phyloP scores from a whole-genome alignment of 768 basidiomycete genomes.

The Tephrocybe sp. region DNA sequence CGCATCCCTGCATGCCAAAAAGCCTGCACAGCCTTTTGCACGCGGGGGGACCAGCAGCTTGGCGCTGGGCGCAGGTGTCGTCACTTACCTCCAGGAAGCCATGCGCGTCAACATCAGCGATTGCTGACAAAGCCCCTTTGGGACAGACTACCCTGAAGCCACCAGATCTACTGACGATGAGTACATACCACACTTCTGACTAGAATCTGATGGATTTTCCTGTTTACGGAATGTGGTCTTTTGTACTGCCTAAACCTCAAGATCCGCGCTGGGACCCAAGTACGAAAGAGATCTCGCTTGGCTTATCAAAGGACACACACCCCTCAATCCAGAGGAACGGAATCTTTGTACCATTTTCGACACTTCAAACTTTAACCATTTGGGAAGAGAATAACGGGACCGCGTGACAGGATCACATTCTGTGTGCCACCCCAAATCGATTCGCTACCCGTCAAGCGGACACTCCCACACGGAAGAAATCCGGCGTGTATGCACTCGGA shows the following conservation, averaged over 20 bases:
- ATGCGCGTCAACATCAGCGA: no score
- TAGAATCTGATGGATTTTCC: constrained; percentile 7
- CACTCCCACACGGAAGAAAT: constrained; percentile 42
- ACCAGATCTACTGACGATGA: constrained; percentile 3
- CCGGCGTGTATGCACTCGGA: constrained; percentile 40
- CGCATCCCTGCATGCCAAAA: not conserved
- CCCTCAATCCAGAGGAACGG: not conserved
- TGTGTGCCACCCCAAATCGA: not conserved
- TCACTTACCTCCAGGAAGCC: no score
- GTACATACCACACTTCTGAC: constrained; percentile 4
- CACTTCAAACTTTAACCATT: not conserved
- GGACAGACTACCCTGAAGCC: not conserved
- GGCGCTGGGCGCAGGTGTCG: no score
- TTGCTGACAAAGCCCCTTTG: not conserved
- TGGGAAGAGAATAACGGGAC: not conserved
- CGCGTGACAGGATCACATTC: not conserved
- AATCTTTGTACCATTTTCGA: constrained; percentile 1
- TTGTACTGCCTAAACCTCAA: not conserved
- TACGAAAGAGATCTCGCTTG: constrained; percentile 6
- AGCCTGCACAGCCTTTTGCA: not conserved
- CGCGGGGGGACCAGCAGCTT: no score
- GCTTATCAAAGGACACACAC: not conserved
- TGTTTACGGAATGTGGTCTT: not conserved
- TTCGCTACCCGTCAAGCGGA: constrained; percentile 15
- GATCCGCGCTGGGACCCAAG: constrained; percentile 3